Conservation (phyloP, 2,329 filamentous ascomycete genomes). For the Claviceps arundinis region DNA sequence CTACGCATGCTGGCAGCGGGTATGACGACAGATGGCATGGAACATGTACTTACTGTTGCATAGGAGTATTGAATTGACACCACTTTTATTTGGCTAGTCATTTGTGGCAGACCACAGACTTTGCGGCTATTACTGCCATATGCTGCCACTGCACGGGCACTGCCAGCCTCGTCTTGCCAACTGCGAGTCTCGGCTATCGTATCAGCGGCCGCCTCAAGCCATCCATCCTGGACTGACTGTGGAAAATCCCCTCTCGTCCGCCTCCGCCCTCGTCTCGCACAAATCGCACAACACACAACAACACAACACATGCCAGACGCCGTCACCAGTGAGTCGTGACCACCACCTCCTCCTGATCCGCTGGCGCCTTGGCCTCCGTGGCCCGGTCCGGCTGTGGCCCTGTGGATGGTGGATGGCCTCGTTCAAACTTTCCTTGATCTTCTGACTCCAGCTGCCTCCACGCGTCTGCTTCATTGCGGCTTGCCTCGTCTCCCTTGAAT, state of each 20-base stretch:
- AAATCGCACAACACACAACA: not conserved
- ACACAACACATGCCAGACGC: not conserved
- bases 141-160: no score
- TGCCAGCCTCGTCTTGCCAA: no score
- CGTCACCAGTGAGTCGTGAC: not conserved
- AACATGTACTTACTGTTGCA: not conserved
- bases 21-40: not conserved
- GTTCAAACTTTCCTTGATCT: not conserved
- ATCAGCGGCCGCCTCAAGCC: no score
- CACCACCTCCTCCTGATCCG: not conserved
- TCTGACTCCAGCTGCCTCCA: constrained; percentile 1
- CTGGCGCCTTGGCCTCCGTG: not conserved
- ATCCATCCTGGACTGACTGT: no score
- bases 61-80: no score
- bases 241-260: not conserved
- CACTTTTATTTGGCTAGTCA: no score
- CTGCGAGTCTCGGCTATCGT: no score
- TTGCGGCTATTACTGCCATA: no score
- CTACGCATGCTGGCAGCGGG: not conserved
- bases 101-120: no score
- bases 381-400: constrained; percentile 1
- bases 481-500: not conserved
- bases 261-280: not conserved
- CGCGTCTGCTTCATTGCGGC: constrained; percentile 1
- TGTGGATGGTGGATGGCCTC: constrained; percentile 1